Evolutionary conservation across 352 stramenopile genomes (phyloP), one percentile per base, ranked within the genome.

Genomic region (Plasmopara halstedii): DNA sequence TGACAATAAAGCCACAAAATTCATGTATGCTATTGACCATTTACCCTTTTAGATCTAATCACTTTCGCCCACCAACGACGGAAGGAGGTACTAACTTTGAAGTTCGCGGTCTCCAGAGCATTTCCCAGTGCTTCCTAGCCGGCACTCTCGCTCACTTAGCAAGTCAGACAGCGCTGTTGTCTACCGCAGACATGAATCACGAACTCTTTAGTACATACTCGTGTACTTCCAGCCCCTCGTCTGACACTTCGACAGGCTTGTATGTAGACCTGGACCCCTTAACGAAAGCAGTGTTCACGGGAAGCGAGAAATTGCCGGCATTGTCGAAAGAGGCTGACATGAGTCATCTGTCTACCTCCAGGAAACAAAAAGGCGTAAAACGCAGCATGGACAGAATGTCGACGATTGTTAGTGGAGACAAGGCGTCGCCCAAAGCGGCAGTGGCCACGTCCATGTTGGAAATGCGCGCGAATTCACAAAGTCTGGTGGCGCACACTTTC

Each of bases 211-310:
- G 56, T 14, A 62, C 62, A 13, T 84, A 80, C 41, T 36, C 63
- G 8, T 46, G 46, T 9, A 19, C 31, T 17, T 34, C 43, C n/a
- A 25, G 41, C 11, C 10, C 48, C 13, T 15, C 32, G 4, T 22
- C 40, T 0, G 36, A 54, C 15, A 14, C 15, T 11, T 33, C 35
- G 35, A 46, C 17, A 8, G 49, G 42, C 27, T 60, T 56, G 0
- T 82, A 70, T 21, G 8, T 64, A 29, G 70, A 82, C 37, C 64
- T 74, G 17, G 80, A 74, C 53, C 78, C 71, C 46, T 56, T 58
- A 1, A 50, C 55, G 10, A 53, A 21, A n/a, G 46, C 40, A n/a
- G 36, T 27, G 25, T 41, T 29, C 11, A 11, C 25, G 23, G 23
- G 4, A 8, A 27, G 23, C 25, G 25, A 29, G 25, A 10, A 10